Evolutionary conservation across 768 basidiomycete species (phyloP), one percentile per base, ranked within the genome.

Genomic region (Lactifluus subvellereus): DNA sequence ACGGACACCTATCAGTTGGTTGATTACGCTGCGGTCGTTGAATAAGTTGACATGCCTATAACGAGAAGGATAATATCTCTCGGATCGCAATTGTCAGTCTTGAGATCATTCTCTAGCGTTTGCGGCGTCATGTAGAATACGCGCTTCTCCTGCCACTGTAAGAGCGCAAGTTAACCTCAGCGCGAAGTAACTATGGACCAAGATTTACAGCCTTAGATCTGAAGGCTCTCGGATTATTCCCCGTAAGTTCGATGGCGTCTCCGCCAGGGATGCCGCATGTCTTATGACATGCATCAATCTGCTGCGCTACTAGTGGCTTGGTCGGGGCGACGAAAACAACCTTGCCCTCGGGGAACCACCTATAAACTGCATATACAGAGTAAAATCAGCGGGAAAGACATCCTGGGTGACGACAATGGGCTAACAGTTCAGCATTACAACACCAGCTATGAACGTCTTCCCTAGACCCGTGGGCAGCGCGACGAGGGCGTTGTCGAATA

Each of bases 101-200:
- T 75, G 22, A 98, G 77, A 71, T 99, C 97, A 64, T 96, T 96
- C 63, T 89, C 78, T 27, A 98, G 79, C 0, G 96, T 98, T 71
- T 98, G 97, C 0, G 95, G 94, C 0, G 95, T 98, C 86, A 95
- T 94, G 71, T 92, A 98, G 71, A 96, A 94, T 22, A 97, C 84
- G 0, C 93, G 80, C 70, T 91, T 93, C 69, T 87, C 81, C 63
- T 78, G 74, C 89, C 90, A 94, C 91, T 94, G 49, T 1, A 55
- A 8, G 22, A 43, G 20, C 4, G 37, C 42, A 42, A 54, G 35
- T 9, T 50, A 53, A 59, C 18, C 11, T 22, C 20, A 38, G 40
- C 22, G 4, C 37, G 40, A 42, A 56, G 57, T 30, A 10, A 18
- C 30, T 22, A 50, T 54, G 6, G 53, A 7, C 37, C 53, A 20